Percentiles rank a stretch among this genome's conserved stretches.
Evolutionary conservation across 192 early-diverging fungal species (phyloP).

Genomic region (Coemansia sp.): DNA sequence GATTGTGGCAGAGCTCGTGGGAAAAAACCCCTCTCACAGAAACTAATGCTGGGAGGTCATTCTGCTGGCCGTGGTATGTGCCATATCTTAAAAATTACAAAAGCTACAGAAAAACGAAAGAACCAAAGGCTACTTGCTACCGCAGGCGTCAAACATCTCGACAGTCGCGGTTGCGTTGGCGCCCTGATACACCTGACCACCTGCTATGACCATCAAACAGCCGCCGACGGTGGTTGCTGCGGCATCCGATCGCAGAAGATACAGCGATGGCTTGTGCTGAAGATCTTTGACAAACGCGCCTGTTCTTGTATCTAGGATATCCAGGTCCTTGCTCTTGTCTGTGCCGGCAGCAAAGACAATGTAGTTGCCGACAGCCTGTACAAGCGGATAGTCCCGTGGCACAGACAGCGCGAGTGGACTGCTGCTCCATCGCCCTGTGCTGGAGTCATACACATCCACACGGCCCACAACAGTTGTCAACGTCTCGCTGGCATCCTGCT

Average conservation of each 20-base stretch:
- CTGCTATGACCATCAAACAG: slow-evolving; percentile 47
- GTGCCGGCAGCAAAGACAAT: slow-evolving; percentile 44
- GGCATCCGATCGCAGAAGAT: slow-evolving; percentile 39
- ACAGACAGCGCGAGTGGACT: slow-evolving; percentile 31
- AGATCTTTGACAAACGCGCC: slow-evolving; percentile 19
- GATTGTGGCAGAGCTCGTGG: too few species aligned
- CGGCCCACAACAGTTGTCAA: slow-evolving; percentile 35
- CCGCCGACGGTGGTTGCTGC: slow-evolving; percentile 32
- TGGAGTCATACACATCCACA: slow-evolving; percentile 40
- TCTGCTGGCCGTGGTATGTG: too few species aligned
- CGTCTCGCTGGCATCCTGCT: slow-evolving; percentile 14
- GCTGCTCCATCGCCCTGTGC: slow-evolving; percentile 35
- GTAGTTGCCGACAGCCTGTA: slow-evolving; percentile 45
- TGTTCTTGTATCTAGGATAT: slow-evolving; percentile 41
- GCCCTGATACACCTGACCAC: slow-evolving; percentile 47
- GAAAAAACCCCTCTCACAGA: too few species aligned
- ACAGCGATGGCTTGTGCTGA: slow-evolving; percentile 33
- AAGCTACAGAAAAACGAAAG: not conserved
- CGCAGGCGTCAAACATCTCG: slow-evolving; percentile 53
- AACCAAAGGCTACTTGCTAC: too few species aligned
- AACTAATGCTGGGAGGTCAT: too few species aligned
- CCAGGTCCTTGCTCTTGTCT: slow-evolving; percentile 44
- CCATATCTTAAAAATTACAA: not conserved
- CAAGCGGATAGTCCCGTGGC: slow-evolving; percentile 47
- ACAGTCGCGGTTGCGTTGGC: slow-evolving; percentile 46